Percentiles rank a stretch among this genome's conserved stretches.
phyloP scores from a whole-genome alignment of 2,329 filamentous ascomycete genomes.

The Phoma herbarum region DNA sequence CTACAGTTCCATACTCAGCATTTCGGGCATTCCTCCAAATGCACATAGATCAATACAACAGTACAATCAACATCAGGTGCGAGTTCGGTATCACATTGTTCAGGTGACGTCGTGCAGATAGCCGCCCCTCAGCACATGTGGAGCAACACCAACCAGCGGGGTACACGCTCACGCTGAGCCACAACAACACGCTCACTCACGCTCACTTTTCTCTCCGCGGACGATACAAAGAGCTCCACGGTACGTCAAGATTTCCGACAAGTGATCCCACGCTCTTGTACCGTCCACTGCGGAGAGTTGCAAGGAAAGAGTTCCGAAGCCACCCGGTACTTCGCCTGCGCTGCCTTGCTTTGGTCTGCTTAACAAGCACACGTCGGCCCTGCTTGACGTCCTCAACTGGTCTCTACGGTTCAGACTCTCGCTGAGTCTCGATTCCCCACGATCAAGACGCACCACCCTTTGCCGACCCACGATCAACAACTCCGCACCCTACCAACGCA shows the following conservation, averaged over 20 bases:
- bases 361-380: slow-evolving; percentile 16
- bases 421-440: not conserved
- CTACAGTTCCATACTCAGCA: not conserved
- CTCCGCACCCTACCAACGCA: not conserved
- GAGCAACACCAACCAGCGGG: slow-evolving; percentile 24
- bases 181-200: slow-evolving; percentile 25
- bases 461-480: not conserved
- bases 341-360: slow-evolving; percentile 17
- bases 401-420: not conserved
- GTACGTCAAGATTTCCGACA: slow-evolving; percentile 24
- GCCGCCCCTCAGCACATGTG: slow-evolving; percentile 8
- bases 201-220: slow-evolving; percentile 28
- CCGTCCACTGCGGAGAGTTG: slow-evolving; percentile 30
- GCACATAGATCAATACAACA: slow-evolving; percentile 22
- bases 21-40: slow-evolving; percentile 7
- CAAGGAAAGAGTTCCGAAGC: slow-evolving; percentile 13
- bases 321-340: slow-evolving; percentile 12
- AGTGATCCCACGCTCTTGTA: slow-evolving; percentile 35
- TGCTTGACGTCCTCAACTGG: not conserved
- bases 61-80: slow-evolving; percentile 16
- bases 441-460: not conserved
- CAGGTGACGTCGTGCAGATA: slow-evolving; percentile 28
- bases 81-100: slow-evolving; percentile 8
- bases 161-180: slow-evolving; percentile 23
- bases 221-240: slow-evolving; percentile 40